Base-by-base conservation (phyloP, 2,329 filamentous ascomycete genomes). In the Paramyrothecium sp. region DNA sequence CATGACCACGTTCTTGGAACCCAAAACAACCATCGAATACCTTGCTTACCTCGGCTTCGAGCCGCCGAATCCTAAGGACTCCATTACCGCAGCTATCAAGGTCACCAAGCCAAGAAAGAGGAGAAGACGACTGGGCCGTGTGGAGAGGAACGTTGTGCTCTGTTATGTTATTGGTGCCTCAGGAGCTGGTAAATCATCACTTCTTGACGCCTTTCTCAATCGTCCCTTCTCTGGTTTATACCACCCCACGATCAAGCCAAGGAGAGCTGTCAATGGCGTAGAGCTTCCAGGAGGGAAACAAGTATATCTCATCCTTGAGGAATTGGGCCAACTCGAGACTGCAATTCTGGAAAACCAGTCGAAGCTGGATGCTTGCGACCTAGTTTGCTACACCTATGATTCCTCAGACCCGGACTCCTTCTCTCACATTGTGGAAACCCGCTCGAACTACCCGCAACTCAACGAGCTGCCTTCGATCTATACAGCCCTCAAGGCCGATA, bases 1-100 rank as follows among this genome's bases (percentile, higher is more conserved):
- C 71, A 99, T 99, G 95, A 99, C 95, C 1, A 99, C 95, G 0
- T 99, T 98, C 67, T 87, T 96, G 59, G 93, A 96, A 56, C 94
- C 95, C 13, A 96, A 95, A 70, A 97, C 92, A 1, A 98, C 95
- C 1, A 82, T 99, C 3, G 93, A 96, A 65, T 99, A 99, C 71
- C 86, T 99, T 2, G 95, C 95, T 3, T 97, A 97, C 70, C 87
- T 99, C 2, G 95, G 95, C 1, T 99, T 97, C 67, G 95, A 98
- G 70, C 88, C 91, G 2, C 79, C 86, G 2, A 90, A 89, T 64
- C 79, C 84, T n/a, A 89, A 89, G 57, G 88, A 89, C 44, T 87
- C 88, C 0, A 92, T 91, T 2, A 91, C 91, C 0, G 86, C 89
- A 1, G 95, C 95, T 3, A 80, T 99, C 47, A 97, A 97, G 69